Base-by-base conservation (phyloP, 805 yeast species). In the Pichia cabralensis region DNA sequence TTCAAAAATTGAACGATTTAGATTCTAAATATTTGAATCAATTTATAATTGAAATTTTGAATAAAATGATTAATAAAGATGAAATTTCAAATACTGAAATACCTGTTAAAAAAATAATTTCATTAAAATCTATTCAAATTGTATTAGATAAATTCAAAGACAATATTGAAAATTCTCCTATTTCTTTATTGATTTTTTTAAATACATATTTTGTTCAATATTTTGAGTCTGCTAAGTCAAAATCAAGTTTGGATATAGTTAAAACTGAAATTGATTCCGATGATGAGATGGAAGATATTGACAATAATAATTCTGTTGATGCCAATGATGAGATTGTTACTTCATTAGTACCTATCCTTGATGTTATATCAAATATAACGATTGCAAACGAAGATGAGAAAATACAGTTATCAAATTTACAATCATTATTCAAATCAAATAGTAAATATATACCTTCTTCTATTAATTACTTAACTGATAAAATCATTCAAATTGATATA, bases 71-170 rank as follows among this genome's bases (percentile, higher is more conserved):
- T 12, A 26, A 36, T n/a, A 35, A 38, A 9, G 31, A 26, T 1
- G 12, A 42, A 8, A 44, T 68, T 39, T 20, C 30, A 16, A 55
- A 47, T 5, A 61, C 58, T 3, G 60, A 61, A 5, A 65, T 67
- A 38, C 79, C 83, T n/a, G 67, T 73, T 34, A 44, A 66, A 7
- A 62, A 71, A 35, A 57, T 82, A 24, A 57, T 74, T 6, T 79
- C 80, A 47, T 58, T 84, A 39, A 70, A 78, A 39, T 49, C 84
- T 9, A 54, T 88, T 33, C 92, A 85, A 48, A 55, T 59, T 22
- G 56, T 83, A 22, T 72, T 76, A 17, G 67, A 67, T 5, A 61
- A 64, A 12, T 76, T 79, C 48, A 79, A 72, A 40, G 72, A 75
- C 8, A 64, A 64, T 29, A 49, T 80, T 19, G 65, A 76, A 7